Base-by-base conservation (phyloP, 148 eudicot species). In the Cornus controversa region DNA sequence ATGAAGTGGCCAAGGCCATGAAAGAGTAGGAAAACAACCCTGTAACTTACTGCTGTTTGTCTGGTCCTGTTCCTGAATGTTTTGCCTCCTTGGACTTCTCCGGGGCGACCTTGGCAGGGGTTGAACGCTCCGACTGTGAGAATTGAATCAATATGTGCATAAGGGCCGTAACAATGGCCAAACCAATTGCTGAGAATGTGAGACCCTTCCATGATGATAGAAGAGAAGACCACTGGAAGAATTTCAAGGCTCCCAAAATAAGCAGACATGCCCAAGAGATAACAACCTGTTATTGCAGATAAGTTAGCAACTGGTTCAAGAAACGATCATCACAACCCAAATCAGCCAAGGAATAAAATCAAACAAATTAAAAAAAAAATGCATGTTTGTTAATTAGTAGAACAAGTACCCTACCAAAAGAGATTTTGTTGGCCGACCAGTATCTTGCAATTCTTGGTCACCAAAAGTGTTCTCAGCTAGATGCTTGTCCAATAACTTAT, bases 191-290 rank as follows among this genome's bases (percentile, higher is more conserved):
- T 34, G 92, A 82, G 45, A 90, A 65, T 37, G 89, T 76, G 47
- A 92, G 70, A 57, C 99, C 99, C 80, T 87, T 92, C 98, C 98
- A 96, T 15, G 97, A 87, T 22, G 93, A 91, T 31, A 96, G 67
- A 72, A 96, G 87, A 8, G 91, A 82, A 20, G 93, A 87, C 90
- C 90, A 83, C 24, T 81, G 94, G 69, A 88, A 70, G 81, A 92
- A 87, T 58, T 86, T 90, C 31, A 90, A 24, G 28, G 75, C 74
- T 34, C 89, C 99, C 2, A 88, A 50, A 60, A 80, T 62, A n/a
- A 89, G 82, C 54, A 85, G 74, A 66, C 85, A 72, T 31, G 85
- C 78, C 98, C 99, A 93, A 23, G 78, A 83, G 24, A 58, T 25
- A 11, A 90, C 85, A 3, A 93, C 98, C 99, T 96, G 90, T 78